phyloP scores from a whole-genome alignment of 2,329 filamentous ascomycete genomes.

The Pseudogymnoascus verrucosus region DNA sequence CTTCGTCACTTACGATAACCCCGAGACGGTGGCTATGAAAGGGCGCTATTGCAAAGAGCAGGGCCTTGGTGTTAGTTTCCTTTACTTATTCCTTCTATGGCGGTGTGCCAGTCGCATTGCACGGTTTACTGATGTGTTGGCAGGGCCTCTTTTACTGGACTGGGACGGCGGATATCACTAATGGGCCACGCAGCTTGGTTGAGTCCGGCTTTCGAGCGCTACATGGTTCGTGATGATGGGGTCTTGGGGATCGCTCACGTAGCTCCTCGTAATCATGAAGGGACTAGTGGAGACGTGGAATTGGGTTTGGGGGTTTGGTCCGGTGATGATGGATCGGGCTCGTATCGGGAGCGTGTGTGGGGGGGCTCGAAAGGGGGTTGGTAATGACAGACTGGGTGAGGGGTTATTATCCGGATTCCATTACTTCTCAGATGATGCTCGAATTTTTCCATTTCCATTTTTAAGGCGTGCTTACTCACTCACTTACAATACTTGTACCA shows the following conservation, averaged over 20 bases:
- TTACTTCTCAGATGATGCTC: conserved; percentile 5
- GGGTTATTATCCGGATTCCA: not conserved
- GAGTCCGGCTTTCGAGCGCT: conserved; percentile 51
- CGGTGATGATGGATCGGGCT: conserved; percentile 3
- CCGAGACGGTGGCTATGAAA: conserved; percentile 67
- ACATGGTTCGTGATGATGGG: conserved; percentile 30
- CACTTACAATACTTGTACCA: not conserved
- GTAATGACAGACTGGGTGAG: not conserved
- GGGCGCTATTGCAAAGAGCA: conserved; percentile 65
- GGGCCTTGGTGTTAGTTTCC: conserved; percentile 49
- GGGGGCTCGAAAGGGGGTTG: not conserved
- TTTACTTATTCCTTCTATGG: not conserved
- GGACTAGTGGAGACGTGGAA: not conserved
- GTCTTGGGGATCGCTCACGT: not conserved
- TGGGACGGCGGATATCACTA: conserved; percentile 59
- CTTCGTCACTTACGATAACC: conserved; percentile 74
- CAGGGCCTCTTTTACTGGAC: conserved; percentile 77
- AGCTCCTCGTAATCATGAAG: not conserved
- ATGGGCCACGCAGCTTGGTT: conserved; percentile 49
- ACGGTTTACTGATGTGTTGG: conserved; percentile 9
- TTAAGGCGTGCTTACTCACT: not conserved
- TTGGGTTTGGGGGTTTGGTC: conserved; percentile 1
- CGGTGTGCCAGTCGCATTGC: conserved; percentile 8
- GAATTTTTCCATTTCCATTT: not conserved
- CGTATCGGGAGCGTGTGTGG: not conserved